phyloP scores from a whole-genome alignment of 371 early-diverging fungal genomes.

The Mucor circinelloides region DNA sequence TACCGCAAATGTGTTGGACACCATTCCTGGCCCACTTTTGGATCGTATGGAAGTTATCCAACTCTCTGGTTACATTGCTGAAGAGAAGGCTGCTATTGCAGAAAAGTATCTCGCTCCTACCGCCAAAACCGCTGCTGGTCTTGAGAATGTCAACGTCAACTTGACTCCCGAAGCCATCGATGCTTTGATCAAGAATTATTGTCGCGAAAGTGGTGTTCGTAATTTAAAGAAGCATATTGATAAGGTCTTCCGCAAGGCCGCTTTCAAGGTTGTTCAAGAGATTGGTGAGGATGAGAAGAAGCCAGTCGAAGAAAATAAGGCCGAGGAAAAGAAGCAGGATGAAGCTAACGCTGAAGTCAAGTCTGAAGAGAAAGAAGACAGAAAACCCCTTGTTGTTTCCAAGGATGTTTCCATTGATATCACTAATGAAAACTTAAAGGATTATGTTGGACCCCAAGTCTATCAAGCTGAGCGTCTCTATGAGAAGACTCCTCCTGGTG shows the following conservation, averaged over 20 bases:
- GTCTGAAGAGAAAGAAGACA: slow-evolving; percentile 23
- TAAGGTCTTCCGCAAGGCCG: slow-evolving; percentile 95
- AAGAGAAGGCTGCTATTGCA: slow-evolving; percentile 97
- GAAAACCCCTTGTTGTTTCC: slow-evolving; percentile 58
- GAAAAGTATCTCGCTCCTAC: slow-evolving; percentile 84
- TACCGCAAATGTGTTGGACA: slow-evolving; percentile 95
- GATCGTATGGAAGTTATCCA: slow-evolving; percentile 98
- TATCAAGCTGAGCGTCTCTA: slow-evolving; percentile 91
- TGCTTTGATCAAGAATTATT: slow-evolving; percentile 84
- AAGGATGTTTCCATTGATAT: slow-evolving; percentile 63
- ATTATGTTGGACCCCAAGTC: slow-evolving; percentile 91
- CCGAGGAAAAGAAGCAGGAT: slow-evolving; percentile 9
- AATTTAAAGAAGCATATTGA: slow-evolving; percentile 97
- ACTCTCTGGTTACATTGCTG: slow-evolving; percentile 94
- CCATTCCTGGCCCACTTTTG: slow-evolving; percentile 94
- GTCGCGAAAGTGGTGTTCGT: slow-evolving; percentile 96
- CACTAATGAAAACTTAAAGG: slow-evolving; percentile 72
- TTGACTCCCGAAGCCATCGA: slow-evolving; percentile 81
- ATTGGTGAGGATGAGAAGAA: slow-evolving; percentile 48
- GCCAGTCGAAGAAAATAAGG: not conserved
- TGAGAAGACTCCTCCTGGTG: slow-evolving; percentile 88
- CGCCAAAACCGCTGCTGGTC: slow-evolving; percentile 79
- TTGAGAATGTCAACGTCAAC: slow-evolving; percentile 73
- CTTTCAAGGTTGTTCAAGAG: slow-evolving; percentile 81
- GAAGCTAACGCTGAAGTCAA: slow-evolving; percentile 8